Evolutionary conservation across 352 stramenopile genomes (phyloP).

Genomic region (Phytophthora quininea): DNA sequence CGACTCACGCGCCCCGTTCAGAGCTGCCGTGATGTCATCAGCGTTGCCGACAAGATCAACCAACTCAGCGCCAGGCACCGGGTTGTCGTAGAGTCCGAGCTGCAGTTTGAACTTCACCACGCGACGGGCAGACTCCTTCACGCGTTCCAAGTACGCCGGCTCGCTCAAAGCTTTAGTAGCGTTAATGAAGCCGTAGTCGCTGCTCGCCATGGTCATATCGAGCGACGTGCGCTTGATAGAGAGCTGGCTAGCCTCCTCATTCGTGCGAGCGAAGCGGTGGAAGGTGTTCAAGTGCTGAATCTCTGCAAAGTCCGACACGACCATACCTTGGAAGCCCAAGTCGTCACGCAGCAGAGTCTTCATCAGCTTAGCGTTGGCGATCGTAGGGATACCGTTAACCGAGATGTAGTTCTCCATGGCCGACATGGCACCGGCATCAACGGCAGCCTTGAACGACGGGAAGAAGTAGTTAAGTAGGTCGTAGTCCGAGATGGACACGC

Average conservation of each 20-base stretch:
- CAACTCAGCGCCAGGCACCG: slow-evolving; percentile 53
- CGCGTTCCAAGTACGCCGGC: slow-evolving; percentile 40
- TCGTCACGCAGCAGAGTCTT: slow-evolving; percentile 77
- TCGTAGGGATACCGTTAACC: slow-evolving; percentile 89
- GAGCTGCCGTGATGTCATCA: slow-evolving; percentile 49
- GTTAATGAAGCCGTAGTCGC: slow-evolving; percentile 57
- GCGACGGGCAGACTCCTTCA: slow-evolving; percentile 61
- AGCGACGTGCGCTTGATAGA: slow-evolving; percentile 79
- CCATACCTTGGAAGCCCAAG: slow-evolving; percentile 80
- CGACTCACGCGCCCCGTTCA: slow-evolving; percentile 71
- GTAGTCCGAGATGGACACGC: slow-evolving; percentile 65
- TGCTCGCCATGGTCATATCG: slow-evolving; percentile 91
- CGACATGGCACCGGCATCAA: slow-evolving; percentile 75
- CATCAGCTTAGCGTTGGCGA: slow-evolving; percentile 79
- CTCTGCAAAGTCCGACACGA: slow-evolving; percentile 92
- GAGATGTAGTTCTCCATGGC: slow-evolving; percentile 95
- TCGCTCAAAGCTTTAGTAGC: slow-evolving; percentile 45
- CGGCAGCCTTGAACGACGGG: slow-evolving; percentile 74
- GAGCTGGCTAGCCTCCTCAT: slow-evolving; percentile 59
- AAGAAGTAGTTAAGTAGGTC: slow-evolving; percentile 85
- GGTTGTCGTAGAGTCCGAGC: slow-evolving; percentile 70
- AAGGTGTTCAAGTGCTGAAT: slow-evolving; percentile 83
- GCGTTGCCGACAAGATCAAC: slow-evolving; percentile 48
- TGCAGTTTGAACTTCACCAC: slow-evolving; percentile 77
- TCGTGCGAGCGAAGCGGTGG: slow-evolving; percentile 51